Conservation (phyloP, 2,329 filamentous ascomycete species). For the Neurospora crassa region DNA sequence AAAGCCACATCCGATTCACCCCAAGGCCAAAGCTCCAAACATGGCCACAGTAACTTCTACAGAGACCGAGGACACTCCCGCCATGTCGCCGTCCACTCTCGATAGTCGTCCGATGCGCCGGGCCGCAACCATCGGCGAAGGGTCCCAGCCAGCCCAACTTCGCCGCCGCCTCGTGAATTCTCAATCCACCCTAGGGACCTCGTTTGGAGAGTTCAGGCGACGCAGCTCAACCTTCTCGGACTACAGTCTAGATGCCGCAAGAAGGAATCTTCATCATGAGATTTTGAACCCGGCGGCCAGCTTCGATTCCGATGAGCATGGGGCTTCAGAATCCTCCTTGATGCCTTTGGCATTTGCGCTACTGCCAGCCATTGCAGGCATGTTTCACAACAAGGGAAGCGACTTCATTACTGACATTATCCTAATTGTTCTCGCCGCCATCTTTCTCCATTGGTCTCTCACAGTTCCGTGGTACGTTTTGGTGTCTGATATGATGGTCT, state of each 20-base stretch:
- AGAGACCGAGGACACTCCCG: neutral
- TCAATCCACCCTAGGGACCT: slow-evolving; percentile 10
- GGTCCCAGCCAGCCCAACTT: neutral
- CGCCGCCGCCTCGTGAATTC: slow-evolving; percentile 2
- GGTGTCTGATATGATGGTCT: neutral
- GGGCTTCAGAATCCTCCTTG: slow-evolving; percentile 64
- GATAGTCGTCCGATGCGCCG: slow-evolving; percentile 9
- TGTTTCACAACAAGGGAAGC: slow-evolving; percentile 78
- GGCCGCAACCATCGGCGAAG: slow-evolving; percentile 9
- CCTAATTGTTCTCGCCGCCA: slow-evolving; percentile 65
- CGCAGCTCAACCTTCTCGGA: slow-evolving; percentile 74
- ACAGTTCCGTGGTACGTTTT: slow-evolving; percentile 69
- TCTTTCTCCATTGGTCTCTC: slow-evolving; percentile 90
- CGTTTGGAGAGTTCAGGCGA: slow-evolving; percentile 35
- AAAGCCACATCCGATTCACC: neutral
- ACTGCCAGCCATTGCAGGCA: slow-evolving; percentile 73
- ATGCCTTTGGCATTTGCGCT: slow-evolving; percentile 77
- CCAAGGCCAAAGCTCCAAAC: neutral
- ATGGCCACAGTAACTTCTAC: neutral
- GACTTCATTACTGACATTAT: slow-evolving; percentile 78
- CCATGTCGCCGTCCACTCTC: slow-evolving; percentile 10
- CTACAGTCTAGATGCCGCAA: slow-evolving; percentile 59
- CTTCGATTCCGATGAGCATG: slow-evolving; percentile 31
- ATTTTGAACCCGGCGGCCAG: slow-evolving; percentile 49
- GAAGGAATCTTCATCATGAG: slow-evolving; percentile 54